Percentiles rank a stretch among this genome's conserved stretches.
Conservation (phyloP, 1,139 yeast species). For the Blastobotrys raffinosifermentans region DNA sequence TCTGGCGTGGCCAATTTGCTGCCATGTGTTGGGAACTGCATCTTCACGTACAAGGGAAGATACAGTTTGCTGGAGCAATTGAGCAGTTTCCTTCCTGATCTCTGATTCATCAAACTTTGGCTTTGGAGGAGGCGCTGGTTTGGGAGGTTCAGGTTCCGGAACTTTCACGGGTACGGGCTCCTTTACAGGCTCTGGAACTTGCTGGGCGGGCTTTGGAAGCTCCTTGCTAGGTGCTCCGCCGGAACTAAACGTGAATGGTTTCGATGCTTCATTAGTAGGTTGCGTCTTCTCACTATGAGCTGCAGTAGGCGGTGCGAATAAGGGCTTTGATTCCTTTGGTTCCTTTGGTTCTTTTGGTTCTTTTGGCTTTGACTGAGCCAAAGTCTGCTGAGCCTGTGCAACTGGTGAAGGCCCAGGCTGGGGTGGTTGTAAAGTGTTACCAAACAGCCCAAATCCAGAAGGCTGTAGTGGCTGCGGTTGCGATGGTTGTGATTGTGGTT, state of each 20-base stretch:
- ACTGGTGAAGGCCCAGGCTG: too few relatives aligned
- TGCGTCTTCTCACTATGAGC: too few relatives aligned
- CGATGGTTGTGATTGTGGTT: not conserved
- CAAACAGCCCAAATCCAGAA: too few relatives aligned
- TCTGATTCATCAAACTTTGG: conserved; percentile 14
- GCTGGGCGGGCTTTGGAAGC: conserved; percentile 1
- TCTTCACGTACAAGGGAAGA: conserved; percentile 23
- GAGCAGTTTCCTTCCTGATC: conserved; percentile 17
- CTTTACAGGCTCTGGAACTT: conserved; percentile 1
- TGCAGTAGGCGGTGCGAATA: too few relatives aligned
- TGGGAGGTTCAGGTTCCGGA: conserved; percentile 6
- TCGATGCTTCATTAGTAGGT: too few relatives aligned
- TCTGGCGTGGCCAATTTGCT: conserved; percentile 34
- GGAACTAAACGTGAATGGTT: too few relatives aligned
- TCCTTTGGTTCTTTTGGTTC: too few relatives aligned
- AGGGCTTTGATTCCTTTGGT: too few relatives aligned
- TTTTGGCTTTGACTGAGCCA: too few relatives aligned
- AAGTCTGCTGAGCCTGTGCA: too few relatives aligned
- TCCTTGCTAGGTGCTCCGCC: too few relatives aligned
- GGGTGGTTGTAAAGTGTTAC: too few relatives aligned
- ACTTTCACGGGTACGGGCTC: conserved; percentile 3
- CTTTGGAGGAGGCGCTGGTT: conserved; percentile 13
- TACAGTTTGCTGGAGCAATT: conserved; percentile 22
- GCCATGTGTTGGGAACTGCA: conserved; percentile 33
- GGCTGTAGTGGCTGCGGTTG: not conserved